A percentile compares a stretch with the other conserved stretches of the same genome.
Evolutionary conservation across 257 asterid species (phyloP).

Genomic region (Solanum peruvianum): DNA sequence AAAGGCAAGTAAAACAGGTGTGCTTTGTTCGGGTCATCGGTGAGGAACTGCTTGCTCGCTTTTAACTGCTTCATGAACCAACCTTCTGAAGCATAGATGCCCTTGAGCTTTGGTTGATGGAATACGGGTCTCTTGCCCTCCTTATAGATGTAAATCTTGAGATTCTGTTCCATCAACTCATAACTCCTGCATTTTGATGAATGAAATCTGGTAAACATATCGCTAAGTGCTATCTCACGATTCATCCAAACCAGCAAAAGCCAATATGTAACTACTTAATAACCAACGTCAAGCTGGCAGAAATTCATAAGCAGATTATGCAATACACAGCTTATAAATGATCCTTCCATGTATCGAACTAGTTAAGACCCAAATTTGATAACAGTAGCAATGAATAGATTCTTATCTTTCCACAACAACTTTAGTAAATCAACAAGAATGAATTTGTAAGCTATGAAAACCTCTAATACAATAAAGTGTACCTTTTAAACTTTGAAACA

Average conservation of each 20-base stretch:
- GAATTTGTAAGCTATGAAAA: background rate
- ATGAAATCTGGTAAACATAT: background rate
- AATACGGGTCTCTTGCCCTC: slow-evolving; percentile 69
- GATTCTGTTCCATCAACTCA: slow-evolving; percentile 54
- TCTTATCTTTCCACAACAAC: background rate
- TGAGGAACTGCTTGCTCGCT: slow-evolving; percentile 37
- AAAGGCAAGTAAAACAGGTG: slow-evolving; percentile 70
- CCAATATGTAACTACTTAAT: background rate
- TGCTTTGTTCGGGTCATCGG: slow-evolving; percentile 40
- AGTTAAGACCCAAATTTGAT: background rate
- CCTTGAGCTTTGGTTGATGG: slow-evolving; percentile 48
- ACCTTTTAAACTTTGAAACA: slow-evolving; percentile 45
- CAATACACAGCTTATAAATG: background rate
- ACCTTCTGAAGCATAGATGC: slow-evolving; percentile 69
- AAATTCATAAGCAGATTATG: background rate
- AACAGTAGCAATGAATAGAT: background rate
- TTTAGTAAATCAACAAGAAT: background rate
- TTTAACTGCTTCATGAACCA: slow-evolving; percentile 76
- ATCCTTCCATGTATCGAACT: background rate
- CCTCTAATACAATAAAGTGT: background rate
- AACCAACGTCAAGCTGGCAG: background rate
- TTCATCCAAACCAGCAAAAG: background rate
- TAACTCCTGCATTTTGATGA: slow-evolving; percentile 45
- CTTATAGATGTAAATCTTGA: slow-evolving; percentile 47
- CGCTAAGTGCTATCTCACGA: background rate